Conservation (phyloP, 441 rosid genomes). For the Corymbia calophylla region DNA sequence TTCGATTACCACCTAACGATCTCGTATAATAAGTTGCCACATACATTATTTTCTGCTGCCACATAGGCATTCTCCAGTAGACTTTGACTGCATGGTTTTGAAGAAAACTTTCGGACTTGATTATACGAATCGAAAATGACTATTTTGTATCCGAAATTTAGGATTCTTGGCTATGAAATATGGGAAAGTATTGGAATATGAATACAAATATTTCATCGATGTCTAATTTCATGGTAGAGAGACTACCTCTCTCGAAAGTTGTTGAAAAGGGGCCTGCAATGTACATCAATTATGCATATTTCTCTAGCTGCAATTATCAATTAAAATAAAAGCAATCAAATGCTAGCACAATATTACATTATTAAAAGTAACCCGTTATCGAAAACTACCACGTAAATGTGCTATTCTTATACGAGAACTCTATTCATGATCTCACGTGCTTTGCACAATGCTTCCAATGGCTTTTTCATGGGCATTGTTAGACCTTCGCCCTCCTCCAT, state of each 20-base stretch:
- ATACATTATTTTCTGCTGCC: not conserved
- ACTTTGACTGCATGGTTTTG: not conserved
- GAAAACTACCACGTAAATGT: not conserved
- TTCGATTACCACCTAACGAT: not conserved
- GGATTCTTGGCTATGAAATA: not conserved
- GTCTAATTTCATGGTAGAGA: not conserved
- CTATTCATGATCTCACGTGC: constrained; percentile 21
- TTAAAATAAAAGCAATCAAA: not conserved
- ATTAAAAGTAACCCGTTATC: not conserved
- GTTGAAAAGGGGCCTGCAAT: not conserved
- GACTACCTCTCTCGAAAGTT: not conserved
- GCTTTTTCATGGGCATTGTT: constrained; percentile 24
- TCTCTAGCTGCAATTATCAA: not conserved
- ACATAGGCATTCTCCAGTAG: not conserved
- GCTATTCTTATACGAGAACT: not conserved
- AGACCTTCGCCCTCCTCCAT: constrained; percentile 25
- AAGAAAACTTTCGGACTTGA: not conserved
- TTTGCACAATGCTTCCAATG: constrained; percentile 27
- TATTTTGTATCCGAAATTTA: not conserved
- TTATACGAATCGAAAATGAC: not conserved
- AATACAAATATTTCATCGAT: not conserved
- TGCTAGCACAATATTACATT: not conserved
- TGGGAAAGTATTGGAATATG: not conserved
- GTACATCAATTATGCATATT: not conserved
- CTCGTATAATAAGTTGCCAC: not conserved